phyloP scores from a whole-genome alignment of 2,329 filamentous ascomycete genomes.

The Beauveria sp. region DNA sequence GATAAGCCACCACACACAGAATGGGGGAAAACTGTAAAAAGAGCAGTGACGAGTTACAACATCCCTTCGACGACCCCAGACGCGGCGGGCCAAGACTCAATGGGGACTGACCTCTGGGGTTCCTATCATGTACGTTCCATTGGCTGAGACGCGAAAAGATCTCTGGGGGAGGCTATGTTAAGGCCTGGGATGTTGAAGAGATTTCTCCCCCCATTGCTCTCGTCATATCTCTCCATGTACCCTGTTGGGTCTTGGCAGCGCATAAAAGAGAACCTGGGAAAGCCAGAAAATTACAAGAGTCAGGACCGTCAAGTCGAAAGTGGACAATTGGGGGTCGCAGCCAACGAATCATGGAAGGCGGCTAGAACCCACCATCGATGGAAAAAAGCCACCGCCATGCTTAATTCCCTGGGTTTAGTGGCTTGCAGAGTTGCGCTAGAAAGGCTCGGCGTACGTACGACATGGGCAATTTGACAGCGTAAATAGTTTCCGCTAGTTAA shows the following conservation, averaged over 20 bases:
- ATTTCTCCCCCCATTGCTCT: neutral
- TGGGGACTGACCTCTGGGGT: neutral
- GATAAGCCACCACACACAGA: neutral
- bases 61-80: neutral
- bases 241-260: neutral
- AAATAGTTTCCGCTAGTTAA: neutral
- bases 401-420: neutral
- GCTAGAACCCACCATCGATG: neutral
- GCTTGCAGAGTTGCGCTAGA: neutral
- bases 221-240: neutral
- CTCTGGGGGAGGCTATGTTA: neutral
- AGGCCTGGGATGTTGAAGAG: neutral
- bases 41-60: neutral
- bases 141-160: neutral
- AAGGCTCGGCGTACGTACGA: conserved; percentile 6
- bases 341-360: neutral
- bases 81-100: conserved; percentile 2
- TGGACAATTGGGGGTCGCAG: neutral
- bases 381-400: neutral
- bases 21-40: neutral
- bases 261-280: neutral
- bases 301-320: neutral
- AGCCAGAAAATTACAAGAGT: neutral
- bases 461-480: neutral
- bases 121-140: neutral